Percentiles rank a stretch among this genome's conserved stretches.
phyloP scores from a whole-genome alignment of 1,284 basidiomycete species.

The Hemileia vastatrix region DNA sequence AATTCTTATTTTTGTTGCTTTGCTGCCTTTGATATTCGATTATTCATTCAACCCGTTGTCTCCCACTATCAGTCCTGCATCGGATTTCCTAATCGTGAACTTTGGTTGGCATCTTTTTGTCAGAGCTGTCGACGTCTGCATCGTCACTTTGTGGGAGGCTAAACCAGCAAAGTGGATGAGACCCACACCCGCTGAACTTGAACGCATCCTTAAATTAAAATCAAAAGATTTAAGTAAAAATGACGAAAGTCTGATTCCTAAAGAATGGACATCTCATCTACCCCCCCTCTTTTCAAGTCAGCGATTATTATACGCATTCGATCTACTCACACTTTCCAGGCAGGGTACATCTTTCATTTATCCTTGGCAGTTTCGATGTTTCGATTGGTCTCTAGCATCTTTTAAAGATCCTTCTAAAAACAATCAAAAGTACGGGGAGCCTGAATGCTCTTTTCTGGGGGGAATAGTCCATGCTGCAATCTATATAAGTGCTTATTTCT shows the following conservation, averaged over 20 bases:
- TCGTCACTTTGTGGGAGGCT: background rate
- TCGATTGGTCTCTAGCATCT: conserved; percentile 2
- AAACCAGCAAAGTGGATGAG: background rate
- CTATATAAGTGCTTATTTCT: background rate
- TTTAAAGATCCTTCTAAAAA: no score
- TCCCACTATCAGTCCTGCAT: no score
- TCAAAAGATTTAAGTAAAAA: no score
- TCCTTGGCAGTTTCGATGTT: conserved; percentile 8
- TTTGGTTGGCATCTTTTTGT: background rate
- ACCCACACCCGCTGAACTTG: background rate
- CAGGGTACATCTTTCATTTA: background rate
- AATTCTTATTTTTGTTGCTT: no score
- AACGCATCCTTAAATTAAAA: background rate
- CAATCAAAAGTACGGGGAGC: background rate
- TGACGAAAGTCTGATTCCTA: background rate
- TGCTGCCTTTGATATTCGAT: no score
- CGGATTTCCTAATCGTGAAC: no score
- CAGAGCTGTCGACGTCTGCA: background rate
- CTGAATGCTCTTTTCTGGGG: background rate
- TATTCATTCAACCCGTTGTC: no score
- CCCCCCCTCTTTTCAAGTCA: background rate
- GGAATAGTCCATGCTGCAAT: background rate
- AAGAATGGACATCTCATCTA: background rate
- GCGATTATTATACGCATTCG: background rate
- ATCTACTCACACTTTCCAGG: background rate